Base-by-base conservation (phyloP, 306 rosid genomes). In the Sphenostylis stenocarpa region DNA sequence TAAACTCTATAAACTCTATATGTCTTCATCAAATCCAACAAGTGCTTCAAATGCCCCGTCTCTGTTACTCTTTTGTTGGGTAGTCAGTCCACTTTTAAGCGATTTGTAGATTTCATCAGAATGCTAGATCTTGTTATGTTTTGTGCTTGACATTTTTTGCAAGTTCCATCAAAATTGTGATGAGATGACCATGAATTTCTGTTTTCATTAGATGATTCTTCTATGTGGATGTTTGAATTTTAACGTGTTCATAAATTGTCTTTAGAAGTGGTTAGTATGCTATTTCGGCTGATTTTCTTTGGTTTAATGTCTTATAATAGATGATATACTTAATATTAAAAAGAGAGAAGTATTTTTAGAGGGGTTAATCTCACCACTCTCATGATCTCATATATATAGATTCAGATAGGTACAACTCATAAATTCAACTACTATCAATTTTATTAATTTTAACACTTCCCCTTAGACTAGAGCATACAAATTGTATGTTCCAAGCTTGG, bases 291-390 rank as follows among this genome's bases (percentile, higher is more conserved):
- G 36, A 65, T 41, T 78, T 45, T 75, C 70, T 36, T 49, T 83
- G 51, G 48, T 78, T 61, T 66, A 52, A 72, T 83, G 41, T 85
- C 70, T 68, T 77, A 12, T 60, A 69, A 36, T 82, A 91, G 99
- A 89, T 64, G 91, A 88, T 6, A n/a, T n/a, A 26, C 28, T 26
- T 26, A 26, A 26, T 1, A 26, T 26, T 26, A 2, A 26, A 26
- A 26, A 26, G 28, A 26, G 28, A 26, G 2, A 26, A 26, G 2
- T 26, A 26, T n/a, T 26, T 1, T 26, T 26, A 26, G 28, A 26
- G 28, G 28, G 1, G 1, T 1, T 26, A 1, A 26, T 26, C 28
- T 1, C 2, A 2, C 28, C 28, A 26, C 28, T 26, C 28, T 26
- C 28, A 26, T 26, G 28, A 26, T 26, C 28, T 26, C 28, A 26